Base-by-base conservation (phyloP, 2,329 filamentous ascomycete genomes). In the Colletotrichum limetticola region DNA sequence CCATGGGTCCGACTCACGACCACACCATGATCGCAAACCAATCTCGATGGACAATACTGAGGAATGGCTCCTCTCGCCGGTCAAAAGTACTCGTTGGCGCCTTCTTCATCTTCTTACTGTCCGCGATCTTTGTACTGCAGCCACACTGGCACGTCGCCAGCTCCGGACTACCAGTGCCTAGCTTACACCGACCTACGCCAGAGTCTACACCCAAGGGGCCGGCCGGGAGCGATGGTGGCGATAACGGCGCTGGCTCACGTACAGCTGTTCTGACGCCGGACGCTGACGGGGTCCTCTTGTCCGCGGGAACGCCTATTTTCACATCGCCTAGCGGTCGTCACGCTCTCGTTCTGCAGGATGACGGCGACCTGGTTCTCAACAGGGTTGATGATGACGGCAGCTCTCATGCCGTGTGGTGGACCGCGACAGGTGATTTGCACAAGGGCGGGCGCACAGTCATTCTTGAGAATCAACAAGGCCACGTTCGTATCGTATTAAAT, bases 331-430 rank as follows among this genome's bases (percentile, higher is more conserved):
- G 68, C 35, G 57, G 72, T 5, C 58, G 49, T 26, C 56, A 72
- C 37, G 22, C 64, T 7, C 74, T 75, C 56, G 28, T 52, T n/a
- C 49, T 75, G 16, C 72, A 70, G 53, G 22, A 61, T 6, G 69
- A 74, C 28, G 74, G 74, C n/a, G 68, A 75, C 32, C 68, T 75
- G 12, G 72, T 75, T 11, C 68, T 75, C 28, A 37, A 46, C 19
- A 60, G 55, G 30, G n/a, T 59, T 28, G 49, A 64, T 16, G 52
- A 28, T n/a, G 69, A 68, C 53, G 65, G 72, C 26, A 8, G n/a
- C 2, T n/a, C 35, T 5, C 59, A 66, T 58, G 55, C 72, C 8
- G 24, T 75, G 11, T 75, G 74, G 74, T 75, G 68, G 68, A 75
- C 74, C 8, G 69, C 52, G 5, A 75, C 74, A 32, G 68, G 74